Evolutionary conservation across 164 flowering plant genomes (phyloP), one percentile per base, ranked within the genome.

Genomic region (Hamamelis virginiana): DNA sequence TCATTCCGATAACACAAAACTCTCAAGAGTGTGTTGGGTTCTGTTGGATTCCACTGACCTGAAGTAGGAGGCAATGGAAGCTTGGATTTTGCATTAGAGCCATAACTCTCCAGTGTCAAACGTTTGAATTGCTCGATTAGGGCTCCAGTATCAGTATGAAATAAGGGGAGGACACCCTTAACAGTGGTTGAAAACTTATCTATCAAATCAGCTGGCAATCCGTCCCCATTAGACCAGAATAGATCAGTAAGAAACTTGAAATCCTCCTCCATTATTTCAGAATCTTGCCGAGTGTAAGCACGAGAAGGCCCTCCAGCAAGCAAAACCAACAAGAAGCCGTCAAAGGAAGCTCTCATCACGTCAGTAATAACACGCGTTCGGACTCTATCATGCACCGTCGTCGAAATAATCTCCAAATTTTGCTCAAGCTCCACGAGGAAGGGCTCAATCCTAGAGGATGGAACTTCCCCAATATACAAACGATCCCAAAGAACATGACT

Each of bases 281-380:
- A 86, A 78, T 91, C 97, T 74, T 81, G 83, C 23, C 9, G 66
- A 11, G 81, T 62, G 71, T 90, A 94, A 51, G 80, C 76, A 59
- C 97, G 93, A 33, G 86, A 78, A 3, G 95, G 93, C 13, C 97
- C 95, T 46, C 97, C 97, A 16, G 97, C 94, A 57, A 94, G 89
- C 75, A 94, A 80, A 64, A 94, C 93, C 74, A 90, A 43, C 65
- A 89, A 70, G 63, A 90, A 89, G 51, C 96, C 98, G 41, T 91
- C 95, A 66, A 90, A 91, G 33, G 97, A 87, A 66, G 97, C 98
- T 72, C 76, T 89, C 97, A 94, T 91, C 48, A 94, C 62, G 9
- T 92, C 90, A 15, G 89, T 85, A 19, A 91, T 84, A 18, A 81
- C 80, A 47, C 88, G 88, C 12, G 87, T 86, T 56, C 91, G 84